phyloP scores from a whole-genome alignment of 805 yeast genomes.

The Komagataella pastoris region DNA sequence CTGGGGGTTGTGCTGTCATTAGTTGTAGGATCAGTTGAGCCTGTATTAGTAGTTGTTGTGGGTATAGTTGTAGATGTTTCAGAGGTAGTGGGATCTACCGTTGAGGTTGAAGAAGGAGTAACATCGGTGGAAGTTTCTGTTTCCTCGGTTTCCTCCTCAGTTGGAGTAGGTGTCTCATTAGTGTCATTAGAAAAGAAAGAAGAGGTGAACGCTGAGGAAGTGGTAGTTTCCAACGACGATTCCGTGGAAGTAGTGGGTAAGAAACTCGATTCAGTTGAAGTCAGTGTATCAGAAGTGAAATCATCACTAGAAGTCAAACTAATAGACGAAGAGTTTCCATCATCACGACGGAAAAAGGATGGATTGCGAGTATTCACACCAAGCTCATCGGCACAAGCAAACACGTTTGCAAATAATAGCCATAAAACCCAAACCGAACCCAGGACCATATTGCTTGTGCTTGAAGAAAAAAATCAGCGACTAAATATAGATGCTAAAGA shows the following conservation, averaged over 20 bases:
- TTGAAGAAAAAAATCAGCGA: background rate
- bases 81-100: slow-evolving; percentile 1
- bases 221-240: background rate
- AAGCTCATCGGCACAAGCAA: background rate
- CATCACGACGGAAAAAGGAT: background rate
- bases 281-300: background rate
- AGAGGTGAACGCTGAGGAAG: slow-evolving; percentile 1
- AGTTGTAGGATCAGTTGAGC: slow-evolving; percentile 1
- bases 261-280: background rate
- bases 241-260: background rate
- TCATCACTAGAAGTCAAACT: background rate
- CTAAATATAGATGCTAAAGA: background rate
- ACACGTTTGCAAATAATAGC: background rate
- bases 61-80: background rate
- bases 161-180: background rate
- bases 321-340: background rate
- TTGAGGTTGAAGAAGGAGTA: slow-evolving; percentile 1
- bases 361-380: background rate
- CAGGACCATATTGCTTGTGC: background rate
- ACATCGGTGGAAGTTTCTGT: background rate
- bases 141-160: background rate
- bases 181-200: slow-evolving; percentile 2
- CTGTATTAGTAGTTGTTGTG: slow-evolving; percentile 1
- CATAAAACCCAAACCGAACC: background rate
- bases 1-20: background rate